Base-by-base conservation (phyloP, 495 filamentous ascomycete species). In the Chaetomium cochliodes region DNA sequence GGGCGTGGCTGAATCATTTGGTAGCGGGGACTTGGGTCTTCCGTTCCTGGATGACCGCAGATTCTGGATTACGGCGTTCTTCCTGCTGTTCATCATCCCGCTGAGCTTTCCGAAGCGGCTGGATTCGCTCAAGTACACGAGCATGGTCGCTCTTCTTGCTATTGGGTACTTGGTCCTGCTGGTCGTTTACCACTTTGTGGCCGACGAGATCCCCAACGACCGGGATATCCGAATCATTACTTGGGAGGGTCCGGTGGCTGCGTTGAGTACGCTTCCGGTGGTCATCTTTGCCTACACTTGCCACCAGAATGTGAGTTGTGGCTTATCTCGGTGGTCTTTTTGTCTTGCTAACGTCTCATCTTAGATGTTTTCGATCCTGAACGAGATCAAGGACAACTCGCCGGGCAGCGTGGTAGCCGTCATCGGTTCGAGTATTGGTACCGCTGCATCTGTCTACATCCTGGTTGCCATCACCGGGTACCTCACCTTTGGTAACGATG, bases 231-330 rank as follows among this genome's bases (percentile, higher is more conserved):
- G 89, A 26, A 74, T 90, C 20, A 79, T 94, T 64, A 79, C 84
- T 58, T 96, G 92, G 87, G 88, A 85, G 26, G 92, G 94, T 0
- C 81, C 89, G 18, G 82, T 96, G 44, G 84, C 89, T 23, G 86
- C 88, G 3, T 83, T 98, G 47, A 89, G 90, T 67, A 93, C 89
- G 66, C 87, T 98, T 64, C 96, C 94, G 0, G 91, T 98, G 49
- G 91, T 97, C 63, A 91, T 98, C 11, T 98, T 98, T 79, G 94
- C 94, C 22, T 98, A 97, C 76, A 98, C 94, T 5, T 98, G 96
- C 72, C 94, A 98, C 76, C 94, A 98, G 69, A 98, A 98, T 70
- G 92, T 96, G 79, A 65, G 85, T 67, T 54, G 20, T 5, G 18
- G 2, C 18, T 23, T 50, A 7, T 23, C 18, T 8, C n/a, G 16